Base-by-base conservation (phyloP, 2,329 filamentous ascomycete species). In the Rugonectria rugulosa region DNA sequence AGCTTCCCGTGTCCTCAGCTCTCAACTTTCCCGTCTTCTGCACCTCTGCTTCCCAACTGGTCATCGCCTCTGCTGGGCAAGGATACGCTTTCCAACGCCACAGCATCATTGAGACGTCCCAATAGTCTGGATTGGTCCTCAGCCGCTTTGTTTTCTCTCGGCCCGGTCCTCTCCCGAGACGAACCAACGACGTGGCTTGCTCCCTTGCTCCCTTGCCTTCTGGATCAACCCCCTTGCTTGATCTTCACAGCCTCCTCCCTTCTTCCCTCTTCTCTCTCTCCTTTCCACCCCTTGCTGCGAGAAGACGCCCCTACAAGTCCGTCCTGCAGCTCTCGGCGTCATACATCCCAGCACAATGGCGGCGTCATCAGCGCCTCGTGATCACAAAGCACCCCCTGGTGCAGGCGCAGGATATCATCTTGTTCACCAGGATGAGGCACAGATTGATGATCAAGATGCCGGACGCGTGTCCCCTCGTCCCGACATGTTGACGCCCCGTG, bases 341-440 rank as follows among this genome's bases (percentile, higher is more conserved):
- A 37, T 27, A 19, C 27, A 20, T 17, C 26, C 45, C 47, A 40
- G 40, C 60, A 57, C 34, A 15, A 67, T 63, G 63, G 53, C 61
- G 34, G 50, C 59, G 24, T 55, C 57, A 26, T 55, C 66, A 40
- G 50, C 49, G 15, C 40, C 61, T 10, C 57, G 50, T 38, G 54
- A 54, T 41, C 43, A 51, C 37, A 48, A 59, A 27, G 59, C 32
- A 14, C 32, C 56, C 20, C 58, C 51, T 24, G 54, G 51, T 32
- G 47, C 38, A 27, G 43, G 53, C 19, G 63, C 64, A 7, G 68
- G 65, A 53, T 75, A 76, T 43, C 68, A 71, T 43, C 65, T 67
- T 10, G 69, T 75, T 19, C 60, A 73, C 54, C 72, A 74, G 52
- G 70, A 73, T 43, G 72, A 73, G 17, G 61, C 58, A 23, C 46